These are phyloP conservation scores for Sutorius australiensis DNA, from an alignment of 768 basidiomycete genomes.

Conservation along the genomic window DNA sequence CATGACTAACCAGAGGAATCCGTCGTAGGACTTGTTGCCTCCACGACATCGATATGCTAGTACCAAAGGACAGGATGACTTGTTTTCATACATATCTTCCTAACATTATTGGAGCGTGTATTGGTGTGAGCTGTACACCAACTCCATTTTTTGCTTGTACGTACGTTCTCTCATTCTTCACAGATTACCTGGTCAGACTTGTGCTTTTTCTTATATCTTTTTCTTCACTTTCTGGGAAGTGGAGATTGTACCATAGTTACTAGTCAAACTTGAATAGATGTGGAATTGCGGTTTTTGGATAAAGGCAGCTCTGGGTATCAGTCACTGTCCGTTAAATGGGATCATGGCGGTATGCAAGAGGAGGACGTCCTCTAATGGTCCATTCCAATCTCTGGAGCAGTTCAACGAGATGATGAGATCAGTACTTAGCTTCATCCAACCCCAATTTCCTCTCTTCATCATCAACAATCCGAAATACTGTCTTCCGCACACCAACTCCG, in stretches of 20 bases:
- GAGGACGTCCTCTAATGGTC: neutral
- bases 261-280: neutral
- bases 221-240: neutral
- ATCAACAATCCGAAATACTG: slow-evolving; percentile 6
- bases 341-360: neutral
- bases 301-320: neutral
- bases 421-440: slow-evolving; percentile 5
- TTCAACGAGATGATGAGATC: slow-evolving; percentile 3
- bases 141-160: slow-evolving; percentile 17
- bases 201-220: neutral
- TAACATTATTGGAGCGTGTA: slow-evolving; percentile 27
- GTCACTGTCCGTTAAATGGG: too few relatives aligned
- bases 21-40: slow-evolving; percentile 19
- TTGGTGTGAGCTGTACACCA: neutral
- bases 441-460: slow-evolving; percentile 6
- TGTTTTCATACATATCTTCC: slow-evolving; percentile 16
- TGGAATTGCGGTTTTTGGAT: neutral
- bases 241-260: neutral
- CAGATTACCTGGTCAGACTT: neutral
- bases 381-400: neutral
- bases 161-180: slow-evolving; percentile 7
- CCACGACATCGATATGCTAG: slow-evolving; percentile 12
- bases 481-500: neutral
- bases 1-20: slow-evolving; percentile 24
- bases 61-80: slow-evolving; percentile 16